These are phyloP conservation scores for Talaromyces stipitatus DNA, from an alignment of 495 filamentous ascomycete species.

Conservation along the genomic window DNA sequence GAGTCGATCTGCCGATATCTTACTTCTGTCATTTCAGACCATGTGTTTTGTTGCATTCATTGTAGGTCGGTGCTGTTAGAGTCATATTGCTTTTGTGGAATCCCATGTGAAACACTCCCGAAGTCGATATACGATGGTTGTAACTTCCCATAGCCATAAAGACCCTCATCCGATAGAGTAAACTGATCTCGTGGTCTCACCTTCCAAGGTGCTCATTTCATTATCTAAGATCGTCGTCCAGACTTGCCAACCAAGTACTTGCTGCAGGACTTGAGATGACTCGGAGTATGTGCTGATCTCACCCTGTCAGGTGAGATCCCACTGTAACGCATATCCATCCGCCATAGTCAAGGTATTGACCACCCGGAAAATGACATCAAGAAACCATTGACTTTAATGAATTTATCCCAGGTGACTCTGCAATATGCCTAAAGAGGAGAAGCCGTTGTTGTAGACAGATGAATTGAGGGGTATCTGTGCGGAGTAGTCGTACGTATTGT, in stretches of 20 bases:
- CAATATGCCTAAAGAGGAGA: neutral
- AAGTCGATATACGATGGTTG: too few species aligned
- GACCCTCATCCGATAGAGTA: too few species aligned
- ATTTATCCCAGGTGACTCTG: neutral
- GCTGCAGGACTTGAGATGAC: neutral
- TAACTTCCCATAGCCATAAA: too few species aligned
- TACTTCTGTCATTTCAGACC: too few species aligned
- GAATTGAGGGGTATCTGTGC: neutral
- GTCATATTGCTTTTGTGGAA: neutral
- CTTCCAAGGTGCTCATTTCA: neutral
- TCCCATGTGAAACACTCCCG: too few species aligned
- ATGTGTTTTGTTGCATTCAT: neutral
- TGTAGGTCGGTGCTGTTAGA: neutral
- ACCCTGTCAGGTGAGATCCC: neutral
- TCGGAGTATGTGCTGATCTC: neutral
- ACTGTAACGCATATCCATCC: neutral
- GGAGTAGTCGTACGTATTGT: slow-evolving; percentile 1
- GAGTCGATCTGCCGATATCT: neutral
- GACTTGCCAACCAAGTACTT: neutral
- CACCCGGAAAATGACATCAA: neutral
- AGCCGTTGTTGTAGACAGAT: neutral
- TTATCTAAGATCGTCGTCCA: neutral
- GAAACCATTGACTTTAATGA: neutral
- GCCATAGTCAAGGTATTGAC: neutral
- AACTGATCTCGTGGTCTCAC: neutral